Percentiles rank a stretch among this genome's conserved stretches.
phyloP scores from a whole-genome alignment of 2,329 filamentous ascomycete genomes.

The Pestalotiopsis sp. region DNA sequence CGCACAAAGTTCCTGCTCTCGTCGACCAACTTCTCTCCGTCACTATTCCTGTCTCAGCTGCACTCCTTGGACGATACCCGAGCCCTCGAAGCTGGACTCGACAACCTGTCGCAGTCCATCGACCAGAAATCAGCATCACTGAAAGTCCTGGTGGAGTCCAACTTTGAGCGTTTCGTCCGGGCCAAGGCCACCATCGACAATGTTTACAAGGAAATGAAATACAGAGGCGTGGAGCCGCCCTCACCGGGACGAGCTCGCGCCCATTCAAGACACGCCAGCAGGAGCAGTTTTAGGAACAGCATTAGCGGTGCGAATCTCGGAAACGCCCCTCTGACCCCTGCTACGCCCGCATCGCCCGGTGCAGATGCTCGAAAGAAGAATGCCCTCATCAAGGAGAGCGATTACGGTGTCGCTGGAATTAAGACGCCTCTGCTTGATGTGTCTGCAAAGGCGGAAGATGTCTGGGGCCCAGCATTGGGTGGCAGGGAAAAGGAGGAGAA shows the following conservation, averaged over 20 bases:
- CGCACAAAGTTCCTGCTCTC: constrained; percentile 88
- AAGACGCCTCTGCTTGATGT: constrained; percentile 87
- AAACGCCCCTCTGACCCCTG: constrained; percentile 41
- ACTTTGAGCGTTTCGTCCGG: constrained; percentile 97
- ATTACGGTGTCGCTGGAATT: constrained; percentile 87
- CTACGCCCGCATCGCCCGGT: constrained; percentile 37
- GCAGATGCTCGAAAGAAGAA: constrained; percentile 77
- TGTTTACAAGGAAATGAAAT: constrained; percentile 98
- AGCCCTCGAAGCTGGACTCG: constrained; percentile 77
- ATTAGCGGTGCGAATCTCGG: constrained; percentile 39
- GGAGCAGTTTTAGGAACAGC: constrained; percentile 64
- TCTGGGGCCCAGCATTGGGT: constrained; percentile 93
- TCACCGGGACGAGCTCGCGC: constrained; percentile 41
- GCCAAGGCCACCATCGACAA: constrained; percentile 98
- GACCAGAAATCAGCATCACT: constrained; percentile 97
- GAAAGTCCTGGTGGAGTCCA: constrained; percentile 94
- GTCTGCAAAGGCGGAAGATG: constrained; percentile 91
- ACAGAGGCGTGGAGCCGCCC: constrained; percentile 58
- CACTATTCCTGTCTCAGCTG: constrained; percentile 88
- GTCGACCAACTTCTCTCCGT: constrained; percentile 92
- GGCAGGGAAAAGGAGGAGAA: constrained; percentile 90
- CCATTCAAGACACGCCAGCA: constrained; percentile 71
- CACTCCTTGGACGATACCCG: constrained; percentile 86
- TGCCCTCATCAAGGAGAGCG: constrained; percentile 87
- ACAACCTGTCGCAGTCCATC: constrained; percentile 86